phyloP scores from a whole-genome alignment of 2,329 filamentous ascomycete species.

The Fulvia fulva region DNA sequence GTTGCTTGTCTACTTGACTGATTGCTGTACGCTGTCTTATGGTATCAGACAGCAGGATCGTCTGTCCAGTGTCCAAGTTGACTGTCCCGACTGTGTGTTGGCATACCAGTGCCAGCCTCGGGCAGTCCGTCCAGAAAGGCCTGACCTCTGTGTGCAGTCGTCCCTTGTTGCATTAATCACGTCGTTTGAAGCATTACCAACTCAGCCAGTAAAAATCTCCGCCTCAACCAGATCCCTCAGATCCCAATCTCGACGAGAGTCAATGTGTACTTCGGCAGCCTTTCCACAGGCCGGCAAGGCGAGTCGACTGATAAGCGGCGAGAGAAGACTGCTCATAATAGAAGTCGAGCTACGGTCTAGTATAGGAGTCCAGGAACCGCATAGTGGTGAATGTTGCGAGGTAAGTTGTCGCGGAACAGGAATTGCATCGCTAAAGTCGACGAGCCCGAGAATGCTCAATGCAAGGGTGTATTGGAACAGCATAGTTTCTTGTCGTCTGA shows the following conservation, averaged over 20 bases:
- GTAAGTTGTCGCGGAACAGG: neutral
- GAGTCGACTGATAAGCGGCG: neutral
- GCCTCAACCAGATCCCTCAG: neutral
- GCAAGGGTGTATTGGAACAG: neutral
- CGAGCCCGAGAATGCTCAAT: neutral
- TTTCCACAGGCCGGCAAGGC: neutral
- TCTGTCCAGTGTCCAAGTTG: too few relatives aligned
- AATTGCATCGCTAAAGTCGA: neutral
- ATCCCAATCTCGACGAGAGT: neutral
- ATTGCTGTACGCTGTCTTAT: neutral
- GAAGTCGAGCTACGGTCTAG: neutral
- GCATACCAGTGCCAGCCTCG: too few relatives aligned
- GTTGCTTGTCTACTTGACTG: neutral
- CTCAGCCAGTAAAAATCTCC: neutral
- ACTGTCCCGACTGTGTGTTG: too few relatives aligned
- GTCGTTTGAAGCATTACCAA: too few relatives aligned
- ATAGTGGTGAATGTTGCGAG: neutral
- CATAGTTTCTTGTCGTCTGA: neutral
- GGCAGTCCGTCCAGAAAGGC: too few relatives aligned
- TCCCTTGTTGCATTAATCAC: too few relatives aligned
- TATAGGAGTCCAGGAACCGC: neutral
- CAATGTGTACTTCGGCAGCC: neutral
- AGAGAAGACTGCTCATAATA: neutral
- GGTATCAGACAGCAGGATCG: neutral
- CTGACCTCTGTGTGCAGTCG: too few relatives aligned